Base-by-base conservation (phyloP, 345 rosid species). In the Hibiscus syriacus region DNA sequence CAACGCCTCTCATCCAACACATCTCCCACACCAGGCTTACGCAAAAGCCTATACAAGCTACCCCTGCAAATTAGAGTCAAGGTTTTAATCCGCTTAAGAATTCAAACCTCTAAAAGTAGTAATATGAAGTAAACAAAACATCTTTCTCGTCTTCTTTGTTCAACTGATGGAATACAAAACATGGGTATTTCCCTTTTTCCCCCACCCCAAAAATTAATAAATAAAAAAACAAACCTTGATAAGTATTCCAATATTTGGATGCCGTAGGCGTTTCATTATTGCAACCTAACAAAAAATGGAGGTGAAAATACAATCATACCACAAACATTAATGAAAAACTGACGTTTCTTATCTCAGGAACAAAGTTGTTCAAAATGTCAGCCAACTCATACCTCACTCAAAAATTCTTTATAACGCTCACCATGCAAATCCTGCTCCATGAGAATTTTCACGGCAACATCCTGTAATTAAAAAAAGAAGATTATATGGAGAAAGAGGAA, bases 391-490 rank as follows among this genome's bases (percentile, higher is more conserved):
- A 92, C 99, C 98, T 95, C 99, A 77, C 98, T 86, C 85, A 92
- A 67, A 81, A 95, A 95, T 81, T 95, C 99, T 76, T 84, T 83
- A 46, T 83, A 84, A 23, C 86, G 91, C 74, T 95, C 98, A 49
- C 81, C 87, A 76, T 85, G 96, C 72, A 84, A 87, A 61, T 92
- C 99, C 82, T 95, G 99, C 75, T 92, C 99, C 99, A 95, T 92
- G 73, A 95, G 98, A 77, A 92, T 92, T 88, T 95, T 95, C 84
- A 95, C 99, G 19, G 99, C 99, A 77, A 95, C 99, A 80, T 95
- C 98, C 99, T 95, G 85, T 32, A 73, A 58, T 74, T 72, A 72
- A 70, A 43, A 26, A 14, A 38, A 41, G n/a, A n/a, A n/a, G n/a
- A 23, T 64, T 64, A 27, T 45, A 45, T 4, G 1, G 55, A 45